Percentiles rank a stretch among this genome's conserved stretches.
These are phyloP conservation scores for Pythium apleroticum DNA, from an alignment of 352 stramenopile genomes.

Conservation along the genomic window DNA sequence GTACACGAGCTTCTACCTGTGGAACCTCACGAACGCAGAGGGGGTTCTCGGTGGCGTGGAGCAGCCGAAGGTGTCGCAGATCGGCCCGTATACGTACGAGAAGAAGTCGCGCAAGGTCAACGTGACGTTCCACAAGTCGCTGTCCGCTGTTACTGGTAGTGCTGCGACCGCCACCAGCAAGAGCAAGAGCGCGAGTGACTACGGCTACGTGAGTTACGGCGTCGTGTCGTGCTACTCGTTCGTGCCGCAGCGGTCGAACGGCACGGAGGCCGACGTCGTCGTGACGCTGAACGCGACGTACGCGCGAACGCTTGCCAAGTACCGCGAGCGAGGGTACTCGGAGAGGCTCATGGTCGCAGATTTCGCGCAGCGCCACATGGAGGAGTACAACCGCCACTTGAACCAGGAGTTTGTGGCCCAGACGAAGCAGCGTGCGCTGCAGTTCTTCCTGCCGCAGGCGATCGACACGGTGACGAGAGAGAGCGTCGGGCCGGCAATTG, in stretches of 20 bases:
- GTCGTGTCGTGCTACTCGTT: conserved; percentile 49
- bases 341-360: conserved; percentile 63
- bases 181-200: conserved; percentile 12
- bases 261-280: conserved; percentile 49
- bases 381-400: conserved; percentile 41
- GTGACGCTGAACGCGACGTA: conserved; percentile 66
- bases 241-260: conserved; percentile 53
- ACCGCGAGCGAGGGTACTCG: conserved; percentile 40
- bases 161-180: neutral
- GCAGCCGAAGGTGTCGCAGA: conserved; percentile 39
- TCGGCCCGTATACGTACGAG: conserved; percentile 72
- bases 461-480: conserved; percentile 34
- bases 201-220: conserved; percentile 51
- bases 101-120: conserved; percentile 59
- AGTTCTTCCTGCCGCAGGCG: conserved; percentile 43
- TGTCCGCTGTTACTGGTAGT: neutral
- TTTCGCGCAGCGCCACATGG: conserved; percentile 54
- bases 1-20: conserved; percentile 65
- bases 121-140: conserved; percentile 36
- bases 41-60: conserved; percentile 34
- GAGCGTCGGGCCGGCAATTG: conserved; percentile 41
- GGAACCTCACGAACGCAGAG: conserved; percentile 67
- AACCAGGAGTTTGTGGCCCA: conserved; percentile 51
- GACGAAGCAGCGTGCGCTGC: conserved; percentile 54
- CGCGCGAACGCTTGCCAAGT: conserved; percentile 48